These are phyloP conservation scores for Plantago elongata DNA, from an alignment of 257 asterid genomes.

Conservation along the genomic window DNA sequence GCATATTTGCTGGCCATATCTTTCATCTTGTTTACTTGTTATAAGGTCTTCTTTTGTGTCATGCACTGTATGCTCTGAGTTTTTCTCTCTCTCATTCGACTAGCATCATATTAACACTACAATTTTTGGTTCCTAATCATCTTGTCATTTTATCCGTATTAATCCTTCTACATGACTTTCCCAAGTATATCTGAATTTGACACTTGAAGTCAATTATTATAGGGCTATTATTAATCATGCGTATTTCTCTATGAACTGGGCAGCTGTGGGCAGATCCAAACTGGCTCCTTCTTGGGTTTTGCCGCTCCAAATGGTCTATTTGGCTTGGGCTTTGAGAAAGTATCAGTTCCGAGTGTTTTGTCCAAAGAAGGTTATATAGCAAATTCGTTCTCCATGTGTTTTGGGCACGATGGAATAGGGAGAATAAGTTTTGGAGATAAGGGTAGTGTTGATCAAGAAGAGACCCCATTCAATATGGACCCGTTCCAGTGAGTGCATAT, in stretches of 20 bases:
- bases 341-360: conserved; percentile 80
- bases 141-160: too few species aligned
- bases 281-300: conserved; percentile 68
- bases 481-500: conserved; percentile 51
- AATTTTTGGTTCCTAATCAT: too few species aligned
- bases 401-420: conserved; percentile 72
- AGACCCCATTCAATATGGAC: conserved; percentile 57
- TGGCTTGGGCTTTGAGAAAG: conserved; percentile 79
- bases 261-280: conserved; percentile 86
- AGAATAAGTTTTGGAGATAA: conserved; percentile 77
- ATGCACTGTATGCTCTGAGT: too few species aligned
- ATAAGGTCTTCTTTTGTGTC: neutral
- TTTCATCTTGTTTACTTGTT: neutral
- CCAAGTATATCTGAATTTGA: too few species aligned
- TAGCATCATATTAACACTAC: too few species aligned
- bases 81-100: too few species aligned
- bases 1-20: neutral
- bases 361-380: conserved; percentile 51
- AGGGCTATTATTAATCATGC: neutral
- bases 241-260: conserved; percentile 12
- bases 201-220: too few species aligned
- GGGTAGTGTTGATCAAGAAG: conserved; percentile 78
- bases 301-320: conserved; percentile 86
- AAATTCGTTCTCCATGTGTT: conserved; percentile 88
- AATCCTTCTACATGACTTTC: too few species aligned